These are phyloP conservation scores for Digitaria exilis DNA, from an alignment of 202 grass and related monocot genomes.

Conservation along the genomic window DNA sequence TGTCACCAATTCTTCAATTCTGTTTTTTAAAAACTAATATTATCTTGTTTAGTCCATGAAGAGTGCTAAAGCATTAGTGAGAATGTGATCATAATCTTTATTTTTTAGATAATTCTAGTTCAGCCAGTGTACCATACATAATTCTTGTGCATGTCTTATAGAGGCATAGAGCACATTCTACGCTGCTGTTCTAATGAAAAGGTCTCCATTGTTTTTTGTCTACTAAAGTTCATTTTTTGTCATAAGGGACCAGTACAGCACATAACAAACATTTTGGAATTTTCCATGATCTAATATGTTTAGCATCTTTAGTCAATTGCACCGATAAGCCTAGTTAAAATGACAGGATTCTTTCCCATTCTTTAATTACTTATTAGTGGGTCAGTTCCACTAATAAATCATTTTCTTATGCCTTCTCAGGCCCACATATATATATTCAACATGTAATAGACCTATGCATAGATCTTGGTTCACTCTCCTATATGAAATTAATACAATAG, in stretches of 20 bases:
- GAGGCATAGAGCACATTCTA: background rate
- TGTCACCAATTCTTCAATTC: background rate
- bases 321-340: background rate
- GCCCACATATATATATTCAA: background rate
- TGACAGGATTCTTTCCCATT: background rate
- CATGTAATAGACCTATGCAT: background rate
- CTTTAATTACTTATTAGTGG: background rate
- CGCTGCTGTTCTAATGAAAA: background rate
- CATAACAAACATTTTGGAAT: background rate
- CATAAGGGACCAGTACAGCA: background rate
- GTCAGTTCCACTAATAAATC: background rate
- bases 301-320: background rate
- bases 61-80: background rate
- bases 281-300: background rate
- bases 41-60: background rate
- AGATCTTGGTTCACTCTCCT: background rate
- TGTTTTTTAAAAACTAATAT: background rate
- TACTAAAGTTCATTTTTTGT: background rate
- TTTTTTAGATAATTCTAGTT: background rate
- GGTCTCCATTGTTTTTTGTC: background rate
- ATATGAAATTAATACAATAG: background rate
- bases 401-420: background rate
- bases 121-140: background rate
- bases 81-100: background rate
- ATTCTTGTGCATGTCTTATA: background rate